Conservation (phyloP, 225 moss, liverwort and hornwort species). For the Polytrichum commune region DNA sequence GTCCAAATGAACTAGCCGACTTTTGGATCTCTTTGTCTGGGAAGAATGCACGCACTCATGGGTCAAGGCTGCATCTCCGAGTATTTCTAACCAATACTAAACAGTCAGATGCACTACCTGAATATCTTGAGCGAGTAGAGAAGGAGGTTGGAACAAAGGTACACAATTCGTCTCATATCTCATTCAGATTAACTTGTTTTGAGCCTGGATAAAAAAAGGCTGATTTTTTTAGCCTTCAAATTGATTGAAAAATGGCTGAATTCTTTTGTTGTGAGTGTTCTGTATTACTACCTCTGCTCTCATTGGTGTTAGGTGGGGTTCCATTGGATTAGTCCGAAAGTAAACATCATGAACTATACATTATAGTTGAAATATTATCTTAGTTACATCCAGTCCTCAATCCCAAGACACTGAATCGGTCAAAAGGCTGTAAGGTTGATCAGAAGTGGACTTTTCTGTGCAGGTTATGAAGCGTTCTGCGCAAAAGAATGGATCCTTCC, state of each 20-base stretch:
- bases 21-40: constrained; percentile 74
- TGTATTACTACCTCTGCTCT: too few relatives aligned
- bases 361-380: too few relatives aligned
- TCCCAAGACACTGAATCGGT: too few relatives aligned
- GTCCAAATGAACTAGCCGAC: constrained; percentile 57
- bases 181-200: neutral
- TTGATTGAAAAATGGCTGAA: too few relatives aligned
- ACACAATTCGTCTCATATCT: neutral
- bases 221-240: too few relatives aligned
- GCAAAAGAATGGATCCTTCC: constrained; percentile 78
- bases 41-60: constrained; percentile 60
- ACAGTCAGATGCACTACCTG: constrained; percentile 55
- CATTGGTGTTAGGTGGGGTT: too few relatives aligned
- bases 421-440: too few relatives aligned
- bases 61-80: constrained; percentile 71
- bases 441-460: neutral
- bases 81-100: constrained; percentile 73
- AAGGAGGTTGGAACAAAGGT: constrained; percentile 92
- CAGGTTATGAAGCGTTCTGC: constrained; percentile 82
- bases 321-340: too few relatives aligned
- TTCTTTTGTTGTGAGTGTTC: too few relatives aligned
- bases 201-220: too few relatives aligned
- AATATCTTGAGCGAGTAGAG: constrained; percentile 74
- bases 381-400: too few relatives aligned
- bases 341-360: too few relatives aligned